A percentile compares a stretch with the other conserved stretches of the same genome.
These are phyloP conservation scores for Neofusicoccum sp. DNA, from an alignment of 2,329 filamentous ascomycete genomes.

Conservation along the genomic window DNA sequence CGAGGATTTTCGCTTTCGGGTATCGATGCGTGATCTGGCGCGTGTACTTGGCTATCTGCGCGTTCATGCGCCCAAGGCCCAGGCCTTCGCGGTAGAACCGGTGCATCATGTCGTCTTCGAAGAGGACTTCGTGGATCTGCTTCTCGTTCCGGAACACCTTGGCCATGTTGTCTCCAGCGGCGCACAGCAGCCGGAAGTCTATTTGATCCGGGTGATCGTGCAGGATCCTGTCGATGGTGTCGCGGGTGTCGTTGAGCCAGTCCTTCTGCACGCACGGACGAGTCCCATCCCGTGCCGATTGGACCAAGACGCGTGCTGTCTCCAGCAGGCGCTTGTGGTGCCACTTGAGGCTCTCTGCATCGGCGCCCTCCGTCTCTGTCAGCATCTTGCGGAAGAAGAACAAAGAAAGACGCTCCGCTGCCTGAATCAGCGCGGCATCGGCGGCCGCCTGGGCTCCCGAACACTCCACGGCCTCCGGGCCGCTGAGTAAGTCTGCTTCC, in stretches of 20 bases:
- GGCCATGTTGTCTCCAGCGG: background rate
- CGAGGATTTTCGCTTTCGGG: constrained; percentile 11
- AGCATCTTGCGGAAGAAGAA: background rate
- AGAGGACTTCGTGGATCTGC: background rate
- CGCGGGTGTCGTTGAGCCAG: background rate
- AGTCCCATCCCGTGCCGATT: background rate
- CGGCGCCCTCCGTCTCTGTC: too few relatives aligned
- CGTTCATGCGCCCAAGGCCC: background rate
- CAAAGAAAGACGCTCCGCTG: background rate
- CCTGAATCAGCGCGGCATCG: background rate
- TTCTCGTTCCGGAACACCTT: background rate
- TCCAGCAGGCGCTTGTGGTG: background rate
- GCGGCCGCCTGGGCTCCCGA: background rate
- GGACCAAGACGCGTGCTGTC: background rate
- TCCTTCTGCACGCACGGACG: background rate
- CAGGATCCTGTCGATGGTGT: background rate
- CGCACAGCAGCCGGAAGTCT: background rate
- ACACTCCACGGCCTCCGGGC: background rate
- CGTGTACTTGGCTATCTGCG: background rate
- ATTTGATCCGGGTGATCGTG: background rate
- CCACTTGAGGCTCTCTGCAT: background rate
- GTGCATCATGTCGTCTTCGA: background rate
- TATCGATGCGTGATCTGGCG: background rate
- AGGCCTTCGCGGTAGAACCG: background rate
- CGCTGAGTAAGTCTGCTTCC: background rate